A percentile compares a stretch with the other conserved stretches of the same genome.
Conservation (phyloP, 495 filamentous ascomycete genomes). For the Haplographium delicatum region DNA sequence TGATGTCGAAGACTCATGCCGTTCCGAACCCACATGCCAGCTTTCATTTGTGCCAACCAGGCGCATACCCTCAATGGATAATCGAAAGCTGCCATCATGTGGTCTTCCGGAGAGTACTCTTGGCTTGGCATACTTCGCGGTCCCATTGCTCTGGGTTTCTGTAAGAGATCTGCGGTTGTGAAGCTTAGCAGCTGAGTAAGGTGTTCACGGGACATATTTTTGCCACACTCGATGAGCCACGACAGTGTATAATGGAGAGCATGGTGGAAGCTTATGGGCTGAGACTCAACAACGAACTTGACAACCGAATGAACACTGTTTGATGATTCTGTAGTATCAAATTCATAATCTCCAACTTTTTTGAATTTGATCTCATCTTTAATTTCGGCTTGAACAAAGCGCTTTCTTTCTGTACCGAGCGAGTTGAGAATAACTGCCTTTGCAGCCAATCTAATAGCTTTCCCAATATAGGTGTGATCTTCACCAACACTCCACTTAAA, state of each 20-base stretch:
- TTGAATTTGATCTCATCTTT: slow-evolving; percentile 81
- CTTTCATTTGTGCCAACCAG: slow-evolving; percentile 97
- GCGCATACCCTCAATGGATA: slow-evolving; percentile 88
- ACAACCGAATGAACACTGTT: slow-evolving; percentile 59
- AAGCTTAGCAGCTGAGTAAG: slow-evolving; percentile 62
- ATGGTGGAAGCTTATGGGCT: slow-evolving; percentile 96
- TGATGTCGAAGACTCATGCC: slow-evolving; percentile 93
- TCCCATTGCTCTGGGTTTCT: slow-evolving; percentile 51
- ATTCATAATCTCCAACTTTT: slow-evolving; percentile 68
- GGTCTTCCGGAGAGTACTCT: slow-evolving; percentile 60
- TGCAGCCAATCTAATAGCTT: slow-evolving; percentile 71
- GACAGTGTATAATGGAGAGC: slow-evolving; percentile 95
- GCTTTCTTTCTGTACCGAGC: slow-evolving; percentile 76
- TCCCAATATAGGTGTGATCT: slow-evolving; percentile 54
- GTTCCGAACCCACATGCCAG: slow-evolving; percentile 97
- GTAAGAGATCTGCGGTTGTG: slow-evolving; percentile 50
- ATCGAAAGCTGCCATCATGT: slow-evolving; percentile 85
- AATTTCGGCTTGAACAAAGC: slow-evolving; percentile 85
- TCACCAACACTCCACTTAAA: slow-evolving; percentile 64
- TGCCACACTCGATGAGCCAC: slow-evolving; percentile 90
- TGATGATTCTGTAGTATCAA: slow-evolving; percentile 51
- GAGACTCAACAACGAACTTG: slow-evolving; percentile 78
- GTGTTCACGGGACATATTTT: slow-evolving; percentile 60
- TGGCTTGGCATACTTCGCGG: slow-evolving; percentile 44
- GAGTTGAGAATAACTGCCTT: slow-evolving; percentile 79